phyloP scores from a whole-genome alignment of 805 yeast species.

The Alloascoidea hylecoeti region DNA sequence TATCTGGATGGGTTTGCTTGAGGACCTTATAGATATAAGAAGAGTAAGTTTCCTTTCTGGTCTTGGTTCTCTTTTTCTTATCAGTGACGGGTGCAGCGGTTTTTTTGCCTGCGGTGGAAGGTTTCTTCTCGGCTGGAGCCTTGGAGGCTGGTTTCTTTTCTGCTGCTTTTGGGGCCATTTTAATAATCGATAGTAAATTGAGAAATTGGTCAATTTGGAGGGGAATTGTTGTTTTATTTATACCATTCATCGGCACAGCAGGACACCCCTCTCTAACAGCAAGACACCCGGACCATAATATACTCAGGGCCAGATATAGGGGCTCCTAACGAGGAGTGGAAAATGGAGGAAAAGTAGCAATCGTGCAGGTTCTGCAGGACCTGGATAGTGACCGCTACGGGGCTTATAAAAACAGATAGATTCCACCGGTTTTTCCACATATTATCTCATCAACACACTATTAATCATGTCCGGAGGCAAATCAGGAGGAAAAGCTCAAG shows the following conservation, averaged over 20 bases:
- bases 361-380: neutral
- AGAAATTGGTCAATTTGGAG: neutral
- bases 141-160: constrained; percentile 67
- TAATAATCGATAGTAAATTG: constrained; percentile 4
- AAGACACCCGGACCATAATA: neutral
- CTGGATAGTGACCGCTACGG: neutral
- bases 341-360: neutral
- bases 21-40: constrained; percentile 97
- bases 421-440: neutral
- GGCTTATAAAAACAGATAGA: neutral
- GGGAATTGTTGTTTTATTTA: neutral
- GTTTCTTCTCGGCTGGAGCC: constrained; percentile 95
- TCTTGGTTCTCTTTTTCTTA: constrained; percentile 84
- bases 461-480: constrained; percentile 68
- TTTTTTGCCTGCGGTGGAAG: constrained; percentile 74
- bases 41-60: constrained; percentile 96
- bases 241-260: neutral
- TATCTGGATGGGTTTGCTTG: constrained; percentile 98
- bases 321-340: neutral
- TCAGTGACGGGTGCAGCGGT: constrained; percentile 69
- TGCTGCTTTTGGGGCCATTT: constrained; percentile 27
- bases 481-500: constrained; percentile 86
- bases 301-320: neutral
- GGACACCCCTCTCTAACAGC: neutral
- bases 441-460: constrained; percentile 6